Conservation (phyloP, 2,329 filamentous ascomycete species). For the Talaromyces funiculosus region DNA sequence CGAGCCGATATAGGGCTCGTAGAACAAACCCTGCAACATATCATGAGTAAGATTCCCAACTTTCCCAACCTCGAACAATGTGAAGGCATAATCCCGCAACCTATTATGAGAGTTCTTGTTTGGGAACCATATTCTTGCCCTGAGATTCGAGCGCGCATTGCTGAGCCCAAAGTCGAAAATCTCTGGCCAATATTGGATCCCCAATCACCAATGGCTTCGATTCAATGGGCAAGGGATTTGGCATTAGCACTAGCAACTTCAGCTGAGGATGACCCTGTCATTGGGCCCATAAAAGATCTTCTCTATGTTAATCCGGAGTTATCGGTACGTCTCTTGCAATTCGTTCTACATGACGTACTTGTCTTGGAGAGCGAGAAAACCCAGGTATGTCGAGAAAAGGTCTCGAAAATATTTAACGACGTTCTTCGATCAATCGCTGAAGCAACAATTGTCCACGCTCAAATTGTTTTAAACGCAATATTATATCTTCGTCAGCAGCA, state of each 20-base stretch:
- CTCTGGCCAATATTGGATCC: conserved; percentile 14
- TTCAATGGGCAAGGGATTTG: conserved; percentile 32
- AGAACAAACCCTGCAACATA: conserved; percentile 41
- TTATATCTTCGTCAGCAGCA: conserved; percentile 83
- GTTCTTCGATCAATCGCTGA: conserved; percentile 52
- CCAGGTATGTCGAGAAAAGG: conserved; percentile 51
- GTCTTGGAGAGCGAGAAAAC: conserved; percentile 60
- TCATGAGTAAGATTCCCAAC: conserved; percentile 31
- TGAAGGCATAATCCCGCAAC: conserved; percentile 30
- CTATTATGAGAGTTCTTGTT: conserved; percentile 35
- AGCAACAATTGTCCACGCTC: conserved; percentile 56
- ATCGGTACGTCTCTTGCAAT: conserved; percentile 70
- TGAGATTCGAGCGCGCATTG: conserved; percentile 18
- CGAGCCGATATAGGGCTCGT: conserved; percentile 41
- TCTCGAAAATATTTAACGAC: conserved; percentile 61
- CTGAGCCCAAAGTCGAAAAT: conserved; percentile 14
- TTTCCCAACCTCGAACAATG: conserved; percentile 30
- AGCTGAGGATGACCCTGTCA: conserved; percentile 58
- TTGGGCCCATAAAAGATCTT: conserved; percentile 63
- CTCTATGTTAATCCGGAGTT: conserved; percentile 62
- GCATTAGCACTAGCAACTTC: conserved; percentile 52
- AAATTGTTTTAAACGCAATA: conserved; percentile 69
- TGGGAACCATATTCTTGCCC: conserved; percentile 41
- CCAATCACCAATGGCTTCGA: conserved; percentile 19
- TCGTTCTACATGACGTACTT: conserved; percentile 76